Evolutionary conservation across 1,139 yeast species (phyloP), one percentile per base, ranked within the genome.

Genomic region (Hansenula lynferdii): DNA sequence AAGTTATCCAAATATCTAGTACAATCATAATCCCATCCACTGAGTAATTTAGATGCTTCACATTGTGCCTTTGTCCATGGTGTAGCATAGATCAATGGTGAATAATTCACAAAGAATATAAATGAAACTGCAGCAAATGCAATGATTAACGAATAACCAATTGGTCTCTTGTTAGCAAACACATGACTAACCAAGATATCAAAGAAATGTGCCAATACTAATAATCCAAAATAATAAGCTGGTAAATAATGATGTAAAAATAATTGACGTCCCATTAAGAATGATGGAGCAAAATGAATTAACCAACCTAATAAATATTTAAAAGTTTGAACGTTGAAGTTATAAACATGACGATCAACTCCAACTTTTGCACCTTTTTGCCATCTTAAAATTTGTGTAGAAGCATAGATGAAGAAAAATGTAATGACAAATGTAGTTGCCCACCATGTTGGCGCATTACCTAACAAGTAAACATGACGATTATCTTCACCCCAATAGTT

Each of bases 391-490:
- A 85, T 49, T 54, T 81, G 76, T 39, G 77, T 57, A 5, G 56
- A 69, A 45, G 75, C 67, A 56, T 80, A 79, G 18, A 77, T 53
- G 5, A 61, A 65, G 53, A 85, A 85, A 2, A 75, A 62, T 12
- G 70, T 62, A 46, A 86, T 65, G 20, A 77, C 60, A 12, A 72
- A 70, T 27, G 95, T 68, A n/a, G 83, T 73, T 6, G 84, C 60
- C 92, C 95, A 90, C 97, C 97, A 94, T 32, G 82, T 69, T 37
- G 85, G 76, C 17, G 92, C 90, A 59, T 94, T 94, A 59, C 99
- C 99, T 34, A 92, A 59, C 47, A 94, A 72, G 61, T 92, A 94
- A 32, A 92, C 78, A 60, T 85, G 95, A 49, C 73, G 76, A 58
- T 83, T 72, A 44, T 85, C 79, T 53, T 73, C 71, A 49, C 75